Base-by-base conservation (phyloP, 257 asterid genomes). In the Ocimum tenuiflorum region DNA sequence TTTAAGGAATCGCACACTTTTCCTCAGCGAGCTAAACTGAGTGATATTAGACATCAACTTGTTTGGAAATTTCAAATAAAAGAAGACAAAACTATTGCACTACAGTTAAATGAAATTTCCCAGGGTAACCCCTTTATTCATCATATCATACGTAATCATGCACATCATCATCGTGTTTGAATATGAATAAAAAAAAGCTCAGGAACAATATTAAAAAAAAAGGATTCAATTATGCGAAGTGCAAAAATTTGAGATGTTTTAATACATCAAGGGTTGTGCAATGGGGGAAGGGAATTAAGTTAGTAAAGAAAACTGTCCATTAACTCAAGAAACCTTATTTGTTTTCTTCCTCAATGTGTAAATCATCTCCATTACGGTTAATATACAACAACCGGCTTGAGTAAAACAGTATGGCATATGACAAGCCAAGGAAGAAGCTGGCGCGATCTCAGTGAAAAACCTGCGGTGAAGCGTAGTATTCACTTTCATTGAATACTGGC, bases 401-500 rank as follows among this genome's bases (percentile, higher is more conserved):
- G 35, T 39, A 31, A 59, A 52, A 36, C 24, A 35, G 66, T n/a
- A 8, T 49, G 9, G 42, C 64, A 48, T 23, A 58, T 41, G 19
- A n/a, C n/a, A n/a, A n/a, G n/a, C n/a, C n/a, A n/a, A n/a, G 46
- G 19, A 51, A 27, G 42, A n/a, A 58, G 33, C 12, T 51, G 42
- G 20, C 7, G 11, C n/a, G 42, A 43, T 15, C 43, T 78, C 57
- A 92, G 60, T 92, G 99, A 66, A 92, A 92, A 63, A 92, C 99
- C 71, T 92, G 99, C 41, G 96, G 73, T 0, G 98, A 89, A 1
- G 98, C 97, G 64, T 91, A 91, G 80, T 87, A 89, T 79, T 92
- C 99, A 31, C 97, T 92, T 77, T 92, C 99, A 27, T 87, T 92
- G 67, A 89, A 92, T 14, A 87, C 89, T 5, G 99, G 97, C 78